Base-by-base conservation (phyloP, 176 grass and related monocot species). In the Cocos nucifera region DNA sequence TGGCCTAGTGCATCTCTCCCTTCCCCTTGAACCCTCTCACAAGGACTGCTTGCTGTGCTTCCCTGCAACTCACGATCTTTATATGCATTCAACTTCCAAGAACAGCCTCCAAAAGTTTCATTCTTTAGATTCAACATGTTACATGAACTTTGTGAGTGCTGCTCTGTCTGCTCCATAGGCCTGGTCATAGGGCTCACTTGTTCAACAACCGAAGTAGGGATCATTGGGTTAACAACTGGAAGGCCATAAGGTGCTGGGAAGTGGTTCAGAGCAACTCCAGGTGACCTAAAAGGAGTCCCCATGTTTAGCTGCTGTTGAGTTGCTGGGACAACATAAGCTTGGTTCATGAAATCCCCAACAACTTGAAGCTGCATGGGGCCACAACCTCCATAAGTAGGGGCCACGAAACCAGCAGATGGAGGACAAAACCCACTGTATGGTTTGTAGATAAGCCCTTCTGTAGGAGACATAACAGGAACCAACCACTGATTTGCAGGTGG, bases 361-460 rank as follows among this genome's bases (percentile, higher is more conserved):
- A 73, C 69, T 50, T 71, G 78, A 50, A 80, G 69, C 23, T 69
- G 69, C 54, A 82, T 30, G 20, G 87, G 93, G 68, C 64, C 25
- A 19, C 69, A 83, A 39, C 61, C 54, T 35, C 76, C 67, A 62
- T 86, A 98, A 68, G 89, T 64, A 4, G 94, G 88, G 39, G 94
- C 61, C 61, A 98, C 27, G 52, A 98, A 81, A 56, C 82, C 85
- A 66, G 88, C 84, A 22, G 81, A 65, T 19, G 94, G 82, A 21
- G 85, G 94, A 56, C 84, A 97, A 3, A 66, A 69, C 27, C 87
- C 93, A 2, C 66, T 28, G 56, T 86, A 97, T 17, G 93, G 84
- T 54, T 93, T 98, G 76, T 92, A 98, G 50, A 98, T 79, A 72
- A 98, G 74, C 8, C 93, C 93, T 78, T 97, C 92, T 6, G 76